Evolutionary conservation across 169 alveolate species (phyloP), one percentile per base, ranked within the genome.

Genomic region (Blepharisma undulans): DNA sequence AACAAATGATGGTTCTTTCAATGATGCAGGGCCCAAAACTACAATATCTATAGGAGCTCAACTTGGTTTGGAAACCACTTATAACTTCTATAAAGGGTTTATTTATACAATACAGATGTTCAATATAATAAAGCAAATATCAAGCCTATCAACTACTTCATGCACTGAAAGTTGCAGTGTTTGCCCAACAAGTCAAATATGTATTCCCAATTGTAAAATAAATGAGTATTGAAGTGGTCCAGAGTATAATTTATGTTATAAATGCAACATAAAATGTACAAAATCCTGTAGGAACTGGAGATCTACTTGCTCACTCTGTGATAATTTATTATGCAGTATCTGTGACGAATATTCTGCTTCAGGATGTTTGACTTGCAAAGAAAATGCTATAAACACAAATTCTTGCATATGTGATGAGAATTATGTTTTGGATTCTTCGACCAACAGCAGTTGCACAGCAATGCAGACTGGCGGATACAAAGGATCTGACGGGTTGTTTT

Each of bases 11-110:
- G 66, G 66, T 10, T 12, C 66, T 48, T 74, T 74, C 16, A 18
- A 14, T 14, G 80, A 74, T 74, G 4, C 10, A 2, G 33, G 33
- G 1, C 33, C 80, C 18, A 8, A 74, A 0, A 25, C 30, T 29
- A 74, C 30, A 74, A 74, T 74, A 29, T 14, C 80, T 74, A 74
- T 74, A 1, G 80, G 80, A 74, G 80, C 80, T 29, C 80, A 74
- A 74, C 1, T 29, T 14, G 16, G 33, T 6, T 1, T 25, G 0
- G 8, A 18, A 74, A 0, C 80, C 8, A 6, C 16, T 2, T 25
- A 22, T 29, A 74, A 74, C 16, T 2, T 2, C 27, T 74, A 25
- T 5, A 8, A 22, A 25, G 80, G 80, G n/a, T 74, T 74, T 74
- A 29, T 74, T 22, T 74, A 29, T 22, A 29, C 30, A 8, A 29